Conservation (phyloP, 208 protist genomes). For the Tritrichomonas foetus region DNA sequence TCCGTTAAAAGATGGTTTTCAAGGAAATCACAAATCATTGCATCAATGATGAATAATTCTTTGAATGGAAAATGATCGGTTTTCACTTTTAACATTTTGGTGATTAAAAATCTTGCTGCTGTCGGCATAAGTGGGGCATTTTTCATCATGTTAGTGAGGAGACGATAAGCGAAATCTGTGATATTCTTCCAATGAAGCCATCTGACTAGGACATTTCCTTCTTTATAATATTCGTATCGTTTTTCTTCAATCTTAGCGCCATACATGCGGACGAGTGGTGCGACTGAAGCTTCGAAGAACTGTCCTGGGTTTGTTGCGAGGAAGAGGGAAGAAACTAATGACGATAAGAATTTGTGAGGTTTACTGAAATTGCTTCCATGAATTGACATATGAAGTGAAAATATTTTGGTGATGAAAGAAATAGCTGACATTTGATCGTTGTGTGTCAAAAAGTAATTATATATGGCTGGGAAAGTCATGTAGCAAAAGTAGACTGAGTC, state of each 20-base stretch:
- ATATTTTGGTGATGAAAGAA: not conserved
- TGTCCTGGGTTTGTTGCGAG: not conserved
- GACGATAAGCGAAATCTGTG: not conserved
- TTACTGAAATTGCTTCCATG: not conserved
- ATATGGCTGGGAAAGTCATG: not conserved
- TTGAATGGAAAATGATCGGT: not conserved
- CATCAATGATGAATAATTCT: not conserved
- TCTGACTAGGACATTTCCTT: not conserved
- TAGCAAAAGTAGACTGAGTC: not conserved
- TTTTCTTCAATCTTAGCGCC: not conserved
- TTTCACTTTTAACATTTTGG: not conserved
- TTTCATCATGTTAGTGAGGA: not conserved
- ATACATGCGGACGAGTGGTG: not conserved
- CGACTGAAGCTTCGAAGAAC: not conserved
- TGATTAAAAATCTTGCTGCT: not conserved
- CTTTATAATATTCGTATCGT: not conserved
- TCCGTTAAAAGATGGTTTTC: not conserved
- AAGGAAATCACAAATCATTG: not conserved
- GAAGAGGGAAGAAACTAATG: not conserved
- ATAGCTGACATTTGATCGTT: not conserved
- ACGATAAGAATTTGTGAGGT: not conserved
- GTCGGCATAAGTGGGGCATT: not conserved
- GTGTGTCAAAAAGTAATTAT: not conserved
- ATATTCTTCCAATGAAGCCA: not conserved
- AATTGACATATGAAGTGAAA: not conserved